These are phyloP conservation scores for Cytospora paraplurivora DNA, from an alignment of 2,329 filamentous ascomycete genomes.

Conservation along the genomic window DNA sequence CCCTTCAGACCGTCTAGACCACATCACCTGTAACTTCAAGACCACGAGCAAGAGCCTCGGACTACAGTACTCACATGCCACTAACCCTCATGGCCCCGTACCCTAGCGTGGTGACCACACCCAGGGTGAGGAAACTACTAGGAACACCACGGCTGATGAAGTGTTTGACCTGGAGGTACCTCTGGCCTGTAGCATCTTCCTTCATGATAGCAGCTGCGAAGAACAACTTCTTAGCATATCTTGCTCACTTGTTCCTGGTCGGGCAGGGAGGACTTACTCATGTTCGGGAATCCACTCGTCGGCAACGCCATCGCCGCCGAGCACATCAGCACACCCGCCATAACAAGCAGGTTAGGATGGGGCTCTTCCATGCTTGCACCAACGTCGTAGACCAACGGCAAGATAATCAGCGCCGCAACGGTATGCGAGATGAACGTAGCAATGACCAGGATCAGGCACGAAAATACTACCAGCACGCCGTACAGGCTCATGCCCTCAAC, in stretches of 20 bases:
- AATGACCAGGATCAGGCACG: slow-evolving; percentile 80
- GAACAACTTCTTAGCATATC: slow-evolving; percentile 14
- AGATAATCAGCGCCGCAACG: slow-evolving; percentile 90
- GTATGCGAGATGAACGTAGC: slow-evolving; percentile 98
- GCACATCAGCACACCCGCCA: slow-evolving; percentile 95
- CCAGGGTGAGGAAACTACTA: slow-evolving; percentile 77
- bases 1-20: not conserved
- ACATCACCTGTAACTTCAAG: not conserved
- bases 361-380: slow-evolving; percentile 84
- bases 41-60: not conserved
- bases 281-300: slow-evolving; percentile 96
- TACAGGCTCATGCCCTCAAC: slow-evolving; percentile 84
- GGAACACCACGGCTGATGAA: slow-evolving; percentile 95
- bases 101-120: slow-evolving; percentile 83
- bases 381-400: slow-evolving; percentile 86
- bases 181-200: slow-evolving; percentile 89
- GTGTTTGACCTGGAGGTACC: slow-evolving; percentile 89
- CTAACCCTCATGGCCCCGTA: slow-evolving; percentile 82
- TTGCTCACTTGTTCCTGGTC: not conserved
- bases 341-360: slow-evolving; percentile 91
- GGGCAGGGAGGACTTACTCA: slow-evolving; percentile 75
- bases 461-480: slow-evolving; percentile 82
- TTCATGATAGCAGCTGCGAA: slow-evolving; percentile 93
- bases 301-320: slow-evolving; percentile 96
- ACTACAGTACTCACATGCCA: slow-evolving; percentile 37